Evolutionary conservation across 768 basidiomycete species (phyloP).

Genomic region (Hygrophorus pudorinus): DNA sequence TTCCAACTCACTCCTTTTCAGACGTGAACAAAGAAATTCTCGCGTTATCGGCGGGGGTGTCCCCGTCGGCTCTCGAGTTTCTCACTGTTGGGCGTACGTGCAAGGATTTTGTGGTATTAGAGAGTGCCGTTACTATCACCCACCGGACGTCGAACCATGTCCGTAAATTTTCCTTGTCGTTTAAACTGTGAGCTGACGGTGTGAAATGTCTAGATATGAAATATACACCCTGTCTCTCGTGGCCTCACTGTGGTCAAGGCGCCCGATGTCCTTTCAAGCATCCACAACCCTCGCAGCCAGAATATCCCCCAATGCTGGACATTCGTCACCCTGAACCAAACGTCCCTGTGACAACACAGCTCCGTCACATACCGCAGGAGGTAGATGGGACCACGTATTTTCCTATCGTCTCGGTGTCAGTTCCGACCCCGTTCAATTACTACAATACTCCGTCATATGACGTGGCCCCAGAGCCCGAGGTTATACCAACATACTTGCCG

Average conservation of each 20-base stretch:
- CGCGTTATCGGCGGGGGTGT: not conserved
- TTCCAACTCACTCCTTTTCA: not conserved
- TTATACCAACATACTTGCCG: no score
- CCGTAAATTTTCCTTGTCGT: constrained; percentile 12
- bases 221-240: constrained; percentile 22
- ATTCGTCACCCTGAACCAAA: no score
- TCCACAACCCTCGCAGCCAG: no score
- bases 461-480: no score
- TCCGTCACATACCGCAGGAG: not conserved
- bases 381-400: constrained; percentile 11
- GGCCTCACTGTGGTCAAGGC: no score
- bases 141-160: constrained; percentile 21
- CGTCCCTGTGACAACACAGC: no score
- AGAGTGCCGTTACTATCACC: constrained; percentile 22
- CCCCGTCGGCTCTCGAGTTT: constrained; percentile 11
- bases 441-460: no score
- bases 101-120: constrained; percentile 21
- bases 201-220: constrained; percentile 17
- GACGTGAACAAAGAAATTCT: no score
- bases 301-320: no score
- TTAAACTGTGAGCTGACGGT: not conserved
- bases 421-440: no score
- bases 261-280: no score
- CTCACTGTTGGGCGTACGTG: constrained; percentile 28
- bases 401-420: constrained; percentile 15